Evolutionary conservation across 2,329 filamentous ascomycete species (phyloP).

Genomic region (Trichoderma aggressivum): DNA sequence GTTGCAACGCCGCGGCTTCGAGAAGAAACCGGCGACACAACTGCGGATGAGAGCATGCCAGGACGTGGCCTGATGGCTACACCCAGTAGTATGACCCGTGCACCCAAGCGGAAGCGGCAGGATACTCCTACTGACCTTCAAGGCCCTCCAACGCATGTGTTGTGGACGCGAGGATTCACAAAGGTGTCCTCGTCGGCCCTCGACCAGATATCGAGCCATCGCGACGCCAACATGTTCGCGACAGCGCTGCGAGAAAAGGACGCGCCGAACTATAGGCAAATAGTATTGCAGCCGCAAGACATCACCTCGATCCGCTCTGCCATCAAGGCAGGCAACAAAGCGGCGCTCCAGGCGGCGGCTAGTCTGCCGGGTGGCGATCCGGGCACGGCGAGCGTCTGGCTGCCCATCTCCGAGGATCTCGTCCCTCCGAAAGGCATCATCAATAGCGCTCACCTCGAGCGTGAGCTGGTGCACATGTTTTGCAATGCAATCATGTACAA

Average conservation of each 20-base stretch:
- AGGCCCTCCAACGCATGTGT: constrained; percentile 62
- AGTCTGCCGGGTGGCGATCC: constrained; percentile 59
- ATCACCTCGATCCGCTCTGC: constrained; percentile 74
- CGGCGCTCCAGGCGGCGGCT: constrained; percentile 57
- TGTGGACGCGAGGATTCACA: constrained; percentile 73
- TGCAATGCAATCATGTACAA: constrained; percentile 99
- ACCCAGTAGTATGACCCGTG: constrained; percentile 37
- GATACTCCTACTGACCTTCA: constrained; percentile 47
- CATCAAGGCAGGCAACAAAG: constrained; percentile 68
- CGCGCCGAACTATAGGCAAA: constrained; percentile 70
- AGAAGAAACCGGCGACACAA: constrained; percentile 55
- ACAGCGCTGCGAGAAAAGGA: constrained; percentile 71
- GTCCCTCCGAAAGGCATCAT: constrained; percentile 86
- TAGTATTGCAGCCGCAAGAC: constrained; percentile 72
- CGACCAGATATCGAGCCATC: constrained; percentile 73
- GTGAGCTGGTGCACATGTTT: constrained; percentile 94
- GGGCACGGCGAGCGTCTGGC: constrained; percentile 54
- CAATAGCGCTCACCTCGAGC: constrained; percentile 88
- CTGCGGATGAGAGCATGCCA: constrained; percentile 50
- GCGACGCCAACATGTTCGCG: constrained; percentile 75
- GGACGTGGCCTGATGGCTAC: constrained; percentile 38
- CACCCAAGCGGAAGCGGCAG: constrained; percentile 56
- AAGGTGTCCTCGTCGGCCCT: constrained; percentile 70
- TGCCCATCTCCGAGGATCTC: constrained; percentile 71
- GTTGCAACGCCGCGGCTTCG: constrained; percentile 51